A percentile compares a stretch with the other conserved stretches of the same genome.
These are phyloP conservation scores for Ogataea philodendri DNA, from an alignment of 805 yeast genomes.

Conservation along the genomic window DNA sequence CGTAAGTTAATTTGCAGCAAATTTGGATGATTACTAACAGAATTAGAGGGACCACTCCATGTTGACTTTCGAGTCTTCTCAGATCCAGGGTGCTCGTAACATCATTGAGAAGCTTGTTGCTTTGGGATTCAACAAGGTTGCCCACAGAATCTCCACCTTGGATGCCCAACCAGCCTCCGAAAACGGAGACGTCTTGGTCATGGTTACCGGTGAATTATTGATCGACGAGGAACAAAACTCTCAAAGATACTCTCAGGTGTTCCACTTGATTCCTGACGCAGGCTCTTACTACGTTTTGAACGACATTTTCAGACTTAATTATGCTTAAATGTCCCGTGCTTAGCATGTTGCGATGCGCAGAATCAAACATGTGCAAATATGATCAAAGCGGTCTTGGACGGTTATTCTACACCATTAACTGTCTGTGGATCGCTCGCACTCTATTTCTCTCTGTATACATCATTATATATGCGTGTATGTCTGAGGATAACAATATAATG, in stretches of 20 bases:
- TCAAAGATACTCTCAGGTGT: conserved; percentile 95
- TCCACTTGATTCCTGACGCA: conserved; percentile 93
- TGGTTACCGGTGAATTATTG: conserved; percentile 95
- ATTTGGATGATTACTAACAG: conserved; percentile 12
- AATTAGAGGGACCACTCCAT: conserved; percentile 83
- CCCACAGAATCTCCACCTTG: conserved; percentile 88
- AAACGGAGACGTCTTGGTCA: conserved; percentile 86
- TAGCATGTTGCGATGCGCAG: too few species aligned
- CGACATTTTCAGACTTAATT: conserved; percentile 95
- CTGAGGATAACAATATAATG: conserved; percentile 11
- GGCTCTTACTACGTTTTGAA: conserved; percentile 90
- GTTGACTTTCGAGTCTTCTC: conserved; percentile 95
- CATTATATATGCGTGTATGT: too few species aligned
- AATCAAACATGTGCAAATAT: too few species aligned
- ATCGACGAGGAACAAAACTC: conserved; percentile 93
- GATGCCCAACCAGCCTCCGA: conserved; percentile 98
- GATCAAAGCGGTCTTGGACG: too few species aligned
- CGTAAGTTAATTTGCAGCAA: conserved; percentile 47
- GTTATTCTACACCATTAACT: too few species aligned
- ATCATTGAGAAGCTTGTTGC: conserved; percentile 89
- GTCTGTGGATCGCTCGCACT: too few species aligned
- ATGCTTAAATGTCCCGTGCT: too few species aligned
- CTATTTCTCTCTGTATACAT: too few species aligned
- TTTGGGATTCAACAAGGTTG: conserved; percentile 89
- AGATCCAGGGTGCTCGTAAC: conserved; percentile 89